phyloP scores from a whole-genome alignment of 2,329 filamentous ascomycete species.

The Monilinia aucupariae region DNA sequence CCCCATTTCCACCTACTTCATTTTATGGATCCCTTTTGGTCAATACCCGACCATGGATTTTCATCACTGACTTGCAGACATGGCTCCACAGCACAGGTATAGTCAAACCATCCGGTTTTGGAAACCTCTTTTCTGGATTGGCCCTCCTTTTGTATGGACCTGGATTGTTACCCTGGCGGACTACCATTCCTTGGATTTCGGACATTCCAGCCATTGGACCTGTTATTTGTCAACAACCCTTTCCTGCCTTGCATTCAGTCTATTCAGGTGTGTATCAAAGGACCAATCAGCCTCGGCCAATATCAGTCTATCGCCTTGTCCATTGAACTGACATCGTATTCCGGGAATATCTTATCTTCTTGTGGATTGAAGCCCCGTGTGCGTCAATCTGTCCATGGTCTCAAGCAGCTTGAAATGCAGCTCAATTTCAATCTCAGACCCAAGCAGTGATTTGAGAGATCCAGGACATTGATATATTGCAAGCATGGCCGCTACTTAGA shows the following conservation, averaged over 20 bases:
- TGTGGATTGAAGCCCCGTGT: background rate
- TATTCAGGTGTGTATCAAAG: conserved; percentile 15
- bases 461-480: background rate
- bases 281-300: background rate
- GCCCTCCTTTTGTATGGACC: conserved; percentile 5
- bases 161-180: conserved; percentile 8
- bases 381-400: background rate
- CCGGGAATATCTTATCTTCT: background rate
- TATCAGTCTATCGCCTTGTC: background rate
- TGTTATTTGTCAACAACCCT: background rate
- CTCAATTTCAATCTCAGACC: background rate
- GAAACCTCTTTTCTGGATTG: conserved; percentile 9
- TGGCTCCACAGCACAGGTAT: conserved; percentile 15
- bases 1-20: background rate
- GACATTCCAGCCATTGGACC: conserved; percentile 1
- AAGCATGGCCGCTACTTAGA: background rate
- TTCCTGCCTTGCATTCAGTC: background rate
- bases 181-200: conserved; percentile 1
- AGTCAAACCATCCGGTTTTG: conserved; percentile 15
- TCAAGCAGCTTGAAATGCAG: background rate
- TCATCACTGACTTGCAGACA: conserved; percentile 12
- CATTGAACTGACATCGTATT: background rate
- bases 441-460: background rate
- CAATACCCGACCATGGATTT: conserved; percentile 17
- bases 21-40: conserved; percentile 14